Evolutionary conservation across 2,329 filamentous ascomycete genomes (phyloP).

Genomic region (Ophiostoma himal-ulmi): DNA sequence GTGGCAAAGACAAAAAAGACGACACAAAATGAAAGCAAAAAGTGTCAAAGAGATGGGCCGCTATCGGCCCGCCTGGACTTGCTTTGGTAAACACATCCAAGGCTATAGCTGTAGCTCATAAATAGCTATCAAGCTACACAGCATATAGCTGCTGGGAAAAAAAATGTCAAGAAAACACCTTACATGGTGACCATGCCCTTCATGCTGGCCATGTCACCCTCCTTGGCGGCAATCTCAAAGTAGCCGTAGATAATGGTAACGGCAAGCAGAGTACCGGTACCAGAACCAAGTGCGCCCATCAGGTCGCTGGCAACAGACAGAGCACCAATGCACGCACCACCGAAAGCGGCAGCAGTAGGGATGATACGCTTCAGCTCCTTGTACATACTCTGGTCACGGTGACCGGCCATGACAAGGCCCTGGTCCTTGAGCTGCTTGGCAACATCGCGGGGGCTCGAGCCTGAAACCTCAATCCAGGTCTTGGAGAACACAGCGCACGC

Average conservation of each 20-base stretch:
- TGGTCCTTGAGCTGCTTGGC: conserved; percentile 99
- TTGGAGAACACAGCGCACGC: conserved; percentile 95
- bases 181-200: conserved; percentile 57
- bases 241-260: conserved; percentile 99
- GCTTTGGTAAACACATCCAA: background rate
- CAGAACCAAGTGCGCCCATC: conserved; percentile 89
- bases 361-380: conserved; percentile 99
- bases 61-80: background rate
- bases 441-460: conserved; percentile 93
- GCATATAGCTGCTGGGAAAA: background rate
- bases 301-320: conserved; percentile 94
- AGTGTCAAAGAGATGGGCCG: background rate
- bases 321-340: conserved; percentile 97
- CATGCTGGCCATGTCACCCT: conserved; percentile 86
- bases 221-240: conserved; percentile 98
- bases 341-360: conserved; percentile 94
- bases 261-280: conserved; percentile 94
- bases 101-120: background rate
- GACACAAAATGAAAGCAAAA: background rate
- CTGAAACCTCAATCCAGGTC: conserved; percentile 99
- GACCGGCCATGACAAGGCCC: conserved; percentile 97
- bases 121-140: background rate
- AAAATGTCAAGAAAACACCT: background rate
- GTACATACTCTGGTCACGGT: conserved; percentile 99
- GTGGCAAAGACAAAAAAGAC: background rate